Evolutionary conservation across 2,329 filamentous ascomycete species (phyloP).

Genomic region (Colletotrichum acutatum): DNA sequence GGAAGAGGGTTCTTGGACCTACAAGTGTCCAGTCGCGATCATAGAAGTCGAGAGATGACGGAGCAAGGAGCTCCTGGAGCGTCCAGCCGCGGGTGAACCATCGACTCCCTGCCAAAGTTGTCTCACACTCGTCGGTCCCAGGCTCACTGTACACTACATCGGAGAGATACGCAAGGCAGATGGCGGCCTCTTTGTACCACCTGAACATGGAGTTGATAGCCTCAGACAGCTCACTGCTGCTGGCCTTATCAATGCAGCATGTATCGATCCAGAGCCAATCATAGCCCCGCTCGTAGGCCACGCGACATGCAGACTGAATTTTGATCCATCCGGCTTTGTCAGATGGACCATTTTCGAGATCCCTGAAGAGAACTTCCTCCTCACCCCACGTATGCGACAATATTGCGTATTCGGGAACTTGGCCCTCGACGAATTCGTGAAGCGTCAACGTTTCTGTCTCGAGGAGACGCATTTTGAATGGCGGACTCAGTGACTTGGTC

Average conservation of each 20-base stretch:
- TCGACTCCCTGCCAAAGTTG: not conserved
- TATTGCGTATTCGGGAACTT: slow-evolving; percentile 41
- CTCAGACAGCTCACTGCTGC: slow-evolving; percentile 45
- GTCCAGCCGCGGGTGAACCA: slow-evolving; percentile 25
- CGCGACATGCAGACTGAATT: slow-evolving; percentile 29
- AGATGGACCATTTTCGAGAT: slow-evolving; percentile 19
- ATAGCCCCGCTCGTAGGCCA: slow-evolving; percentile 39
- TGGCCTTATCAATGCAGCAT: slow-evolving; percentile 48
- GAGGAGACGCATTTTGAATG: not conserved
- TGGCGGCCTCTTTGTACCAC: slow-evolving; percentile 47
- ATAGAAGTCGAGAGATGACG: not conserved
- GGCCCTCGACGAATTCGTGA: not conserved
- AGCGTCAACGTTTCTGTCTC: not conserved
- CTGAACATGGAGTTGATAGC: slow-evolving; percentile 42
- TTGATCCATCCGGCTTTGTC: slow-evolving; percentile 36
- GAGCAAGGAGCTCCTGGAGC: slow-evolving; percentile 4
- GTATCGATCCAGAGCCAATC: slow-evolving; percentile 50
- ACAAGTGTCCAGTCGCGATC: not conserved
- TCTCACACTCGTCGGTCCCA: not conserved
- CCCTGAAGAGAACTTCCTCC: slow-evolving; percentile 41
- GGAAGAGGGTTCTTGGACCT: not conserved
- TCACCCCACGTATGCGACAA: slow-evolving; percentile 43
- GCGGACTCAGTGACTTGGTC: accelerated
- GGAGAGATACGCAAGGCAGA: slow-evolving; percentile 47
- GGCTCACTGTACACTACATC: slow-evolving; percentile 34